These are phyloP conservation scores for Thermoascus crustaceus DNA, from an alignment of 2,329 filamentous ascomycete species.

Conservation along the genomic window DNA sequence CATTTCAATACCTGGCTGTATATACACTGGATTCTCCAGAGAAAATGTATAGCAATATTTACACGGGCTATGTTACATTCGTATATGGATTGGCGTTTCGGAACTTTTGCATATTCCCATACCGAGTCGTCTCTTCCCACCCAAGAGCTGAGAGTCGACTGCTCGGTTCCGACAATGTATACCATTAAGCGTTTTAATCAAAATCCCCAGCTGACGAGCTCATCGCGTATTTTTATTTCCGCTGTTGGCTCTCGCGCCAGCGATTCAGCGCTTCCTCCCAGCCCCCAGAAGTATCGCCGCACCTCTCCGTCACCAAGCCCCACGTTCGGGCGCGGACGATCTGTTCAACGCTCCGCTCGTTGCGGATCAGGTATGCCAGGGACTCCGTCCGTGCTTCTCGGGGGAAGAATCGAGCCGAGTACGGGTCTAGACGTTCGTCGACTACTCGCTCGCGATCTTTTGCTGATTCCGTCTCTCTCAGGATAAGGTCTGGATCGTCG, in stretches of 20 bases:
- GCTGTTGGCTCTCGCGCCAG: constrained; percentile 50
- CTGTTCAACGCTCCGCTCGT: constrained; percentile 65
- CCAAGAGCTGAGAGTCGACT: neutral
- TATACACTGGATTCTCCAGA: neutral
- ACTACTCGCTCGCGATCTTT: constrained; percentile 65
- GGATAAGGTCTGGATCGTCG: constrained; percentile 67
- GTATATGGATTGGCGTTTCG: neutral
- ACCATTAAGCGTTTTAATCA: too few species aligned
- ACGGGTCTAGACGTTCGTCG: constrained; percentile 85
- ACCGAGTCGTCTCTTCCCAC: neutral
- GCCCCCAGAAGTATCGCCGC: constrained; percentile 49
- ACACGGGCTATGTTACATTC: neutral
- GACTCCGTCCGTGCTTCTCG: constrained; percentile 70
- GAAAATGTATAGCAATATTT: neutral
- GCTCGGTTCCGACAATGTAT: too few species aligned
- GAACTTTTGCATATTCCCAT: neutral
- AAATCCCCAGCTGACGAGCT: too few species aligned
- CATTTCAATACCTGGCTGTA: neutral
- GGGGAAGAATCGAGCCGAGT: constrained; percentile 72
- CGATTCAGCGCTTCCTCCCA: constrained; percentile 59
- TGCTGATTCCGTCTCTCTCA: constrained; percentile 62
- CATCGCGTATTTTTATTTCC: too few species aligned
- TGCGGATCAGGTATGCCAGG: constrained; percentile 61
- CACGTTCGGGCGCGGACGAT: constrained; percentile 75
- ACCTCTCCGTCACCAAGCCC: constrained; percentile 68